Conservation (phyloP, 257 asterid genomes). For the Nicotiana noctiflora region DNA sequence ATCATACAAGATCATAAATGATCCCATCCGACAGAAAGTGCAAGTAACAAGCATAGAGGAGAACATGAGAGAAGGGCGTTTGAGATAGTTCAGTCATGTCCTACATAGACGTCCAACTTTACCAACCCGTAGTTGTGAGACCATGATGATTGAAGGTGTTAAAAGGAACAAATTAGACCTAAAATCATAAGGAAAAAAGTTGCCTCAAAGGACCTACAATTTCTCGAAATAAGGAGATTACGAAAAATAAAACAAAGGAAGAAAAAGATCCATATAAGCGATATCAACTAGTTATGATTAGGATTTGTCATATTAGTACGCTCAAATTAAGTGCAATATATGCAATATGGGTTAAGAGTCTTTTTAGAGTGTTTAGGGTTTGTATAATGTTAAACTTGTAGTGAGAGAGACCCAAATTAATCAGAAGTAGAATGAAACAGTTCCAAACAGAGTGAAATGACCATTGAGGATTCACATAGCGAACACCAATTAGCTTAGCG, state of each 20-base stretch:
- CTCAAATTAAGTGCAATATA: neutral
- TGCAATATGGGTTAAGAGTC: neutral
- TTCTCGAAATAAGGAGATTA: neutral
- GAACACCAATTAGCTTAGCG: neutral
- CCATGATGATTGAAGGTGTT: neutral
- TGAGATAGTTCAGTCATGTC: neutral
- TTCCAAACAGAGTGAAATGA: neutral
- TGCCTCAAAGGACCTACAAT: neutral
- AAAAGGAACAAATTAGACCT: neutral
- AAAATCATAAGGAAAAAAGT: neutral
- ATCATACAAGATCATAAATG: neutral
- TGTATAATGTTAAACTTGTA: neutral
- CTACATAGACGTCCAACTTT: neutral
- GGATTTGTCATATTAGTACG: neutral
- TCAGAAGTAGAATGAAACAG: neutral
- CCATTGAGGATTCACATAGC: neutral
- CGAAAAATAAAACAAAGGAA: neutral
- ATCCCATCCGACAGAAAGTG: neutral
- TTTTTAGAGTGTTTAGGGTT: neutral
- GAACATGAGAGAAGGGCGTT: neutral
- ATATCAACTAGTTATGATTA: neutral
- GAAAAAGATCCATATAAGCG: neutral
- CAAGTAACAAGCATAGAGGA: neutral
- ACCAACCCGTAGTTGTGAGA: neutral
- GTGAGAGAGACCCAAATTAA: neutral